Percentiles rank a stretch among this genome's conserved stretches.
phyloP scores from a whole-genome alignment of 192 early-diverging fungal genomes.

The Umbelopsis vinacea region DNA sequence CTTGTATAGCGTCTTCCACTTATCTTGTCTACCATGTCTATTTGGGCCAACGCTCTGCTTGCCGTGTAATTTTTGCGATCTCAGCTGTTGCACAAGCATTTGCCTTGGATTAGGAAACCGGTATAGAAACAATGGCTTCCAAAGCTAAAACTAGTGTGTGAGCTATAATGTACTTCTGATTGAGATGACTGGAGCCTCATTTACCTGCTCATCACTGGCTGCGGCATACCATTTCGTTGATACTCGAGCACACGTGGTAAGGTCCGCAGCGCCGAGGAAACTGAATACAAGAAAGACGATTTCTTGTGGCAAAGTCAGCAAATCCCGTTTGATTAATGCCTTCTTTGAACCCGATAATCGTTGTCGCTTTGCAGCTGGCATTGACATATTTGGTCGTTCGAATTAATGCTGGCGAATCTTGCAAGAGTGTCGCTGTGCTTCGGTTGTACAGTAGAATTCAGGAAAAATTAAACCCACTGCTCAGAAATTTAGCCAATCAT shows the following conservation, averaged over 20 bases:
- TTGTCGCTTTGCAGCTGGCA: conserved; percentile 11
- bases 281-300: conserved; percentile 47
- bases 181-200: neutral
- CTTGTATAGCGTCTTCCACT: conserved; percentile 50
- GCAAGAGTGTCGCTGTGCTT: too few relatives aligned
- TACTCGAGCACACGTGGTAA: conserved; percentile 40
- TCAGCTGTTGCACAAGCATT: neutral
- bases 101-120: conserved; percentile 41
- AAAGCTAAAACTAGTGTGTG: conserved; percentile 36
- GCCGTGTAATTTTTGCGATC: conserved; percentile 10
- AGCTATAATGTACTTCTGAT: too few relatives aligned
- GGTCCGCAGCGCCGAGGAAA: conserved; percentile 44
- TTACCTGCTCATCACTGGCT: conserved; percentile 49
- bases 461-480: too few relatives aligned
- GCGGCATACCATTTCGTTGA: conserved; percentile 46
- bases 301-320: conserved; percentile 48
- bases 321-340: neutral
- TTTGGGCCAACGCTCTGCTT: neutral
- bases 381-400: neutral
- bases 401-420: neutral
- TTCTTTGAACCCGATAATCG: neutral
- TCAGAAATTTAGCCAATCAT: too few relatives aligned
- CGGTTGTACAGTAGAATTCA: too few relatives aligned
- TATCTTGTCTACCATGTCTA: neutral
- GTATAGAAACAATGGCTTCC: conserved; percentile 49